Evolutionary conservation across 257 asterid species (phyloP), one percentile per base, ranked within the genome.

Genomic region (Handroanthus guayacan): DNA sequence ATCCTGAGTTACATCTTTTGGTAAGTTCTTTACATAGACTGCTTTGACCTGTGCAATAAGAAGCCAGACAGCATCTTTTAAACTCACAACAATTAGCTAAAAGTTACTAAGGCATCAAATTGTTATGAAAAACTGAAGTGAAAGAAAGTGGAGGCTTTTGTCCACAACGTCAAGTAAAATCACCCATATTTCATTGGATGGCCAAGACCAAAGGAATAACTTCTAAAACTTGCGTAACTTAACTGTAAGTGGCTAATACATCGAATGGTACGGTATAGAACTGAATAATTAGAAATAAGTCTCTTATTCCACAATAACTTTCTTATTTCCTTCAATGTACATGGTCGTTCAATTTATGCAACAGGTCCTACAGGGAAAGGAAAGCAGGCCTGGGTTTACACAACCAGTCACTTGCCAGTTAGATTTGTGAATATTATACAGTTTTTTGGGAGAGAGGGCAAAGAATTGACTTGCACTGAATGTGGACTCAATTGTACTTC

Each of bases 11-110:
- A 91, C 81, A 77, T 91, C 84, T 77, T 86, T 89, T 1, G 99
- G 99, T 85, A 95, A 86, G 86, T 95, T 95, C 84, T 92, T 95
- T 81, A 92, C 98, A 63, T 95, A 95, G 51, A 92, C 97, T 25
- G 99, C 99, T 82, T 95, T 95, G 74, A 95, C 94, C 99, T 95
- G 84, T 41, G 48, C 41, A 31, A 31, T 64, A 39, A 50, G 51
- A 75, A 72, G 58, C 76, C 70, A 72, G 47, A 48, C 66, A 63
- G 81, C 7, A 71, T 48, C 31, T 38, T 62, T 57, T 72, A 18
- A 66, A 48, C 45, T 41, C 47, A 25, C 5, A 11, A 38, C 16
- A 48, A 25, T 56, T 58, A 10, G 71, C 39, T 25, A 38, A 11
- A 25, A 45, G 9, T 14, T 13, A 54, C 39, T 14, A 14, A 20